These are phyloP conservation scores for Trametes cingulata DNA, from an alignment of 768 basidiomycete genomes.

Conservation along the genomic window DNA sequence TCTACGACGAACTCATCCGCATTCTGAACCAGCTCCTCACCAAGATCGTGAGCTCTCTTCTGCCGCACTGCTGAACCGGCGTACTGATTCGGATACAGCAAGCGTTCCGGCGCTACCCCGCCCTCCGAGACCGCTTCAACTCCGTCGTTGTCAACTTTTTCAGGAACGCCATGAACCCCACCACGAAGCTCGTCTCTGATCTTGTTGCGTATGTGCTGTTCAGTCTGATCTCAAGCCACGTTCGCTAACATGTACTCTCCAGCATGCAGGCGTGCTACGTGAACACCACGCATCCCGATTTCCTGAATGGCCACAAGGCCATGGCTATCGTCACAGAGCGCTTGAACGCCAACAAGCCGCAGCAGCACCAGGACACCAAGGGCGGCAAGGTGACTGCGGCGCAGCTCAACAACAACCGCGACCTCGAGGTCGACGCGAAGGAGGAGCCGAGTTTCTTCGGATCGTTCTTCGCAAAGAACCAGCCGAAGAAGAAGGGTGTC, in stretches of 20 bases:
- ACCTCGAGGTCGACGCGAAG: slow-evolving; percentile 46
- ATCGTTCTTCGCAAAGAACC: slow-evolving; percentile 87
- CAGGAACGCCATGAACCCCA: slow-evolving; percentile 91
- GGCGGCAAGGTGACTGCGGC: slow-evolving; percentile 58
- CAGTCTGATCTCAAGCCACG: neutral
- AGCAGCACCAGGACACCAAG: slow-evolving; percentile 70
- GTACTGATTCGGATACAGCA: slow-evolving; percentile 50
- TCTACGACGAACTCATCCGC: slow-evolving; percentile 96
- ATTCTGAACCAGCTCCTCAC: slow-evolving; percentile 89
- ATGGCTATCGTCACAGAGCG: slow-evolving; percentile 86
- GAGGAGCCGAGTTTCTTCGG: slow-evolving; percentile 68
- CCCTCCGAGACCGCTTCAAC: slow-evolving; percentile 96
- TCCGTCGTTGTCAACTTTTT: slow-evolving; percentile 95
- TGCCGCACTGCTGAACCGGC: neutral
- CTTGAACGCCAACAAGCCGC: slow-evolving; percentile 78
- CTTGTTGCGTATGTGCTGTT: slow-evolving; percentile 67
- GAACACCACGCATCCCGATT: slow-evolving; percentile 99
- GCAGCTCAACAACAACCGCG: slow-evolving; percentile 88
- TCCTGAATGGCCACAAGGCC: slow-evolving; percentile 96
- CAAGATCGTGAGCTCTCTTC: slow-evolving; percentile 71
- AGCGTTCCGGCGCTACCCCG: slow-evolving; percentile 95
- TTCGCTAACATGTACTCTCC: neutral
- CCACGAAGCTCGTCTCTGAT: slow-evolving; percentile 91
- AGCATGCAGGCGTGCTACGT: slow-evolving; percentile 99
- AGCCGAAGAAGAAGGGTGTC: slow-evolving; percentile 58